Percentiles rank a stretch among this genome's conserved stretches.
Evolutionary conservation across 768 basidiomycete genomes (phyloP).

Genomic region (Russula olivacea): DNA sequence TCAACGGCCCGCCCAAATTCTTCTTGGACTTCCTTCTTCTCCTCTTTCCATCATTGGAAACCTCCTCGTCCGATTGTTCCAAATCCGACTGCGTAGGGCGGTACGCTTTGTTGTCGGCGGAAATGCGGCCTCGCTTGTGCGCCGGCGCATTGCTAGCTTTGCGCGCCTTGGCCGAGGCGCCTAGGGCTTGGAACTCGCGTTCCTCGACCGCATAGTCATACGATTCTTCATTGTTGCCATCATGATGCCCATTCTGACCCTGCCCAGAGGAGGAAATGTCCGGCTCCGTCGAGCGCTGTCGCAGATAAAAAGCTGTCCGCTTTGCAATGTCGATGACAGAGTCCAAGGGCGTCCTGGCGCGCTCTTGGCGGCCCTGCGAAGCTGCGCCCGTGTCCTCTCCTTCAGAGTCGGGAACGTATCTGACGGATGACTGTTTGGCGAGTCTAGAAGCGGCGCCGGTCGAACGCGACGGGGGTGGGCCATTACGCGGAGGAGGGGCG

Average conservation of each 20-base stretch:
- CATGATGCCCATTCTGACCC: constrained; percentile 19
- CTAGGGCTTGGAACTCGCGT: constrained; percentile 43
- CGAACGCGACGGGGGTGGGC: constrained; percentile 30
- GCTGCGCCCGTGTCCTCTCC: constrained; percentile 39
- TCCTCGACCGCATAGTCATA: constrained; percentile 81
- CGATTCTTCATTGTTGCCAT: constrained; percentile 32
- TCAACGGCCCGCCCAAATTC: constrained; percentile 49
- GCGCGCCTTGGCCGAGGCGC: constrained; percentile 27
- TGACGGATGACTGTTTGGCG: constrained; percentile 49
- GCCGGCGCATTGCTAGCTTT: constrained; percentile 30
- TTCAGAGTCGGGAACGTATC: constrained; percentile 65
- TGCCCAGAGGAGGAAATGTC: constrained; percentile 30
- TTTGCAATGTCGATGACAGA: constrained; percentile 52
- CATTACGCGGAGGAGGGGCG: constrained; percentile 54
- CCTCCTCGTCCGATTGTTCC: constrained; percentile 57
- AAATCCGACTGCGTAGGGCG: constrained; percentile 58
- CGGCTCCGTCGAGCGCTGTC: constrained; percentile 55
- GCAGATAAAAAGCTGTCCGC: constrained; percentile 60
- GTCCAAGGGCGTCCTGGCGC: constrained; percentile 67
- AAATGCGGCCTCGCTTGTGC: constrained; percentile 57
- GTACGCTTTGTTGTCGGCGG: constrained; percentile 77
- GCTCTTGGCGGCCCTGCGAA: constrained; percentile 32
- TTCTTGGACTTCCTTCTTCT: constrained; percentile 47
- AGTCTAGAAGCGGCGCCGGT: constrained; percentile 34
- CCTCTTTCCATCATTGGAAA: constrained; percentile 46